Percentiles rank a stretch among this genome's conserved stretches.
Evolutionary conservation across 2,329 filamentous ascomycete species (phyloP).

Genomic region (Xylaria arbuscula): DNA sequence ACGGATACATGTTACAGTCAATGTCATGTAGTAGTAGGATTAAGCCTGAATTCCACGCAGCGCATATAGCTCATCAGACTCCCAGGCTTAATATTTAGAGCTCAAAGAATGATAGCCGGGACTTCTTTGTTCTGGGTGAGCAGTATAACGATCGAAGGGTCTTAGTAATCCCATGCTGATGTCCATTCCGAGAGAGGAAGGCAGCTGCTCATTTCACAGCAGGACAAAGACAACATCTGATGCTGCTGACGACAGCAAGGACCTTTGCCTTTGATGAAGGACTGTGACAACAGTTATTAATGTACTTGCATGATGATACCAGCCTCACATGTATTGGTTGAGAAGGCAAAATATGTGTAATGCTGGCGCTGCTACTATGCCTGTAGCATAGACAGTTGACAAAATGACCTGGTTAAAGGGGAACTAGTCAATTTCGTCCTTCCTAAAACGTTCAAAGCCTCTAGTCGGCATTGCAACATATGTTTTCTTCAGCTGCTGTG

Average conservation of each 20-base stretch:
- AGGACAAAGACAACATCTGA: slow-evolving; percentile 19
- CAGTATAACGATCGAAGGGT: neutral
- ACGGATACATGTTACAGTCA: neutral
- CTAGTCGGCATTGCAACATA: slow-evolving; percentile 29
- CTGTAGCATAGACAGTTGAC: neutral
- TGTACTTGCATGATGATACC: slow-evolving; percentile 7
- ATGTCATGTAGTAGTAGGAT: neutral
- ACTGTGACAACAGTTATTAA: neutral
- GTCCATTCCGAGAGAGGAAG: slow-evolving; percentile 28
- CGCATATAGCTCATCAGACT: neutral
- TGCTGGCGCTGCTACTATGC: slow-evolving; percentile 3
- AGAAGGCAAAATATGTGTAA: slow-evolving; percentile 1
- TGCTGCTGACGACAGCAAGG: slow-evolving; percentile 27
- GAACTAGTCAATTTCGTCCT: slow-evolving; percentile 20
- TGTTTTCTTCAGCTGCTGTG: slow-evolving; percentile 12
- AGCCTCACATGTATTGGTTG: slow-evolving; percentile 5
- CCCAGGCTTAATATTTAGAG: neutral
- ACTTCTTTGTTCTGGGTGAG: neutral
- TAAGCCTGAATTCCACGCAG: neutral
- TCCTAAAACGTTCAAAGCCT: slow-evolving; percentile 31
- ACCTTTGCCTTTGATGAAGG: neutral
- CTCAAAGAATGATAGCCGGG: neutral
- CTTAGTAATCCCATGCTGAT: neutral
- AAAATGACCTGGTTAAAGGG: slow-evolving; percentile 4
- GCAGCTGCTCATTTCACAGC: slow-evolving; percentile 2